phyloP scores from a whole-genome alignment of 208 protist species.

The Borovskyia barvae region DNA sequence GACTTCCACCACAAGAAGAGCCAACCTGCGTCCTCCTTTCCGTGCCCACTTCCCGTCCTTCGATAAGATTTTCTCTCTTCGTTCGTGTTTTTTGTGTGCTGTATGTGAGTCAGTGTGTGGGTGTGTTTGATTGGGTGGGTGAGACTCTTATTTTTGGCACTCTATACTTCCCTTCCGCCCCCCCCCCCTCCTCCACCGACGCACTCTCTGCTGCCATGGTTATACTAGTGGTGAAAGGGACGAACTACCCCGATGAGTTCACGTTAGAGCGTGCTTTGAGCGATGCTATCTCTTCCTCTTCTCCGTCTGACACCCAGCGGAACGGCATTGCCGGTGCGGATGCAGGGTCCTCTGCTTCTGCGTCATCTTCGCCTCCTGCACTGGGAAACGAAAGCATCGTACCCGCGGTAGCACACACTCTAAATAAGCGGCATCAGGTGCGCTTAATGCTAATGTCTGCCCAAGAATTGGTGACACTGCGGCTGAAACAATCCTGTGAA shows the following conservation, averaged over 20 bases:
- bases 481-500: not conserved
- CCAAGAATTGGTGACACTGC: conserved; percentile 42
- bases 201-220: conserved; percentile 51
- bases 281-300: conserved; percentile 14
- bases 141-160: not conserved
- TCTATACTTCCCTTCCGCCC: not conserved
- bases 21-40: too few relatives aligned
- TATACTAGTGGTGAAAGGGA: conserved; percentile 74
- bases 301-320: not conserved
- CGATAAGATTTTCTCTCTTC: too few relatives aligned
- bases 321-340: not conserved
- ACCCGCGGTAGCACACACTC: conserved; percentile 41
- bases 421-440: conserved; percentile 76
- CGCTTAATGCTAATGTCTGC: conserved; percentile 64
- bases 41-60: too few relatives aligned
- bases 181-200: not conserved
- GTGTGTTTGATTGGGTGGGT: too few relatives aligned
- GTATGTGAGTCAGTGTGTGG: too few relatives aligned
- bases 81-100: too few relatives aligned
- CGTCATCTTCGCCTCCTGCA: not conserved
- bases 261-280: conserved; percentile 36
- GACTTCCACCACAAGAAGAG: too few relatives aligned
- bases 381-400: conserved; percentile 12
- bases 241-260: conserved; percentile 80
- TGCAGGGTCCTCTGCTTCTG: not conserved